A percentile compares a stretch with the other conserved stretches of the same genome.
Conservation (phyloP, 208 protist species). For the Leishmania braziliensis region DNA sequence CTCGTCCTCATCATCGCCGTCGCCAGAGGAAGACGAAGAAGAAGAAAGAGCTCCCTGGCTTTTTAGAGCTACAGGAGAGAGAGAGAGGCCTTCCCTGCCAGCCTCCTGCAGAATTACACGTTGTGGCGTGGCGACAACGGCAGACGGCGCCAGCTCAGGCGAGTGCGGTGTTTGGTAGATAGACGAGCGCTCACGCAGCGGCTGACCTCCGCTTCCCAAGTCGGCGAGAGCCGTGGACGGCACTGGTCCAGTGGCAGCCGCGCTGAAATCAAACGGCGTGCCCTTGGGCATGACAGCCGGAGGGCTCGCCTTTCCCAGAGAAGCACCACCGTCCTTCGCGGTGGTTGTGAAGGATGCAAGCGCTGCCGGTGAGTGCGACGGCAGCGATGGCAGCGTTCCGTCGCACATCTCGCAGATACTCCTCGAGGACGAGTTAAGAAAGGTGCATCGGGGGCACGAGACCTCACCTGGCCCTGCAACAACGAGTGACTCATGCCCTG, state of each 20-base stretch:
- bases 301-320: not conserved
- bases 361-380: not conserved
- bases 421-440: conserved; percentile 27
- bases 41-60: not conserved
- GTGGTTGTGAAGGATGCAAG: not conserved
- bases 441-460: conserved; percentile 45
- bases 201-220: not conserved
- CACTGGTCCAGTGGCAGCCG: conserved; percentile 3
- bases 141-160: not conserved
- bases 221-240: conserved; percentile 16
- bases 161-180: not conserved
- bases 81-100: conserved; percentile 3
- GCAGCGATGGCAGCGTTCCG: conserved; percentile 12
- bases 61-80: not conserved
- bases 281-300: not conserved
- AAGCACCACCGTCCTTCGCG: not conserved
- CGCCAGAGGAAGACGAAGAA: conserved; percentile 4
- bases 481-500: conserved; percentile 4
- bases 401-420: conserved; percentile 38
- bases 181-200: not conserved
- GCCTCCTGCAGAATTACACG: not conserved
- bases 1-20: conserved; percentile 11
- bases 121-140: not conserved
- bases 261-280: not conserved
- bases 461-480: conserved; percentile 17